Evolutionary conservation across 2,329 filamentous ascomycete genomes (phyloP).

Genomic region (Aaosphaeria arxii): DNA sequence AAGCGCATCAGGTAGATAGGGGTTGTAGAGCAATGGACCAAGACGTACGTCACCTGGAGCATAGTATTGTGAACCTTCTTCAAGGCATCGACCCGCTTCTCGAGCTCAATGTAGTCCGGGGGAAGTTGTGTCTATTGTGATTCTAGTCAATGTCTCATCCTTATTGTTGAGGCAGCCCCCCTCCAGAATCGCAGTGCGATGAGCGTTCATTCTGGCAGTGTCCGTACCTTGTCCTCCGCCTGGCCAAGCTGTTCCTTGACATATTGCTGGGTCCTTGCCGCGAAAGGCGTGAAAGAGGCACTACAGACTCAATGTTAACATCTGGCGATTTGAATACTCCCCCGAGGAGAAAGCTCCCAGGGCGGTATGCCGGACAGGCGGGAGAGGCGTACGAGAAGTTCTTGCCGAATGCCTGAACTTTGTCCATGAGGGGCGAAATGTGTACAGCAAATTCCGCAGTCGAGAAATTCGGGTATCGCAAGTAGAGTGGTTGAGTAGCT

Average conservation of each 20-base stretch:
- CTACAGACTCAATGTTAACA: slow-evolving; percentile 55
- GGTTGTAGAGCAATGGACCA: not conserved
- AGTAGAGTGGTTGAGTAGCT: not conserved
- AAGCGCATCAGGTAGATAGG: not conserved
- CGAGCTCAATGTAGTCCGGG: slow-evolving; percentile 94
- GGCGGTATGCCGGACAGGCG: slow-evolving; percentile 1
- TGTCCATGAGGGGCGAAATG: slow-evolving; percentile 55
- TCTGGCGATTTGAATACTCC: slow-evolving; percentile 10
- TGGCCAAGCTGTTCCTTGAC: slow-evolving; percentile 97
- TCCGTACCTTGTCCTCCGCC: slow-evolving; percentile 80
- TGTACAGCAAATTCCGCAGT: too few species aligned
- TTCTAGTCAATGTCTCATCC: slow-evolving; percentile 15
- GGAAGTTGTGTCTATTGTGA: slow-evolving; percentile 80
- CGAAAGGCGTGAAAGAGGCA: slow-evolving; percentile 85
- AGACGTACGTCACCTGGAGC: slow-evolving; percentile 83
- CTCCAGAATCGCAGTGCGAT: not conserved
- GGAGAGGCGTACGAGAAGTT: slow-evolving; percentile 58
- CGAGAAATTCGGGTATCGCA: slow-evolving; percentile 2
- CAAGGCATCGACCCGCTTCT: slow-evolving; percentile 96
- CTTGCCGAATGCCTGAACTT: slow-evolving; percentile 68
- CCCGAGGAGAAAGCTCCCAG: not conserved
- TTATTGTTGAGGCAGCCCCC: not conserved
- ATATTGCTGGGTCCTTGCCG: slow-evolving; percentile 91
- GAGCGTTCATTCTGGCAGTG: not conserved
- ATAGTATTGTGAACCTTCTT: slow-evolving; percentile 98